A percentile compares a stretch with the other conserved stretches of the same genome.
Conservation (phyloP, 148 eudicot genomes). For the Fagopyrum homotropicum region DNA sequence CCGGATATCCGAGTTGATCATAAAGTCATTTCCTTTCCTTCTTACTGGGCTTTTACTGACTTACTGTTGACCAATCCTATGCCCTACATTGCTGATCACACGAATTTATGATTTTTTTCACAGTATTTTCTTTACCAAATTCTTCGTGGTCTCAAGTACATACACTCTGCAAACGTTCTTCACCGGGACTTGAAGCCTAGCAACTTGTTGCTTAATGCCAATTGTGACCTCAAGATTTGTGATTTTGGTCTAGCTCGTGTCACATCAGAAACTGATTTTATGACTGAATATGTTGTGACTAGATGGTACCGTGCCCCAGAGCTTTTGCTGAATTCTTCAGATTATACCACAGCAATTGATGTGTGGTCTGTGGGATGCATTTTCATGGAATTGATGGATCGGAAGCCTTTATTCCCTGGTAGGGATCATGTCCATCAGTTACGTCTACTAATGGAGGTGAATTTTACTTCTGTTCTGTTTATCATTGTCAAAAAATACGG, state of each 20-base stretch:
- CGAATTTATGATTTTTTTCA: slow-evolving; percentile 15
- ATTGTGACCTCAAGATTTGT: slow-evolving; percentile 93
- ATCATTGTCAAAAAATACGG: slow-evolving; percentile 1
- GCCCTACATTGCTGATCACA: neutral
- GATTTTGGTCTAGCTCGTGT: slow-evolving; percentile 98
- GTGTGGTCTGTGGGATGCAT: slow-evolving; percentile 98
- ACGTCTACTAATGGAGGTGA: slow-evolving; percentile 87
- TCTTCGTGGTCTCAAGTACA: slow-evolving; percentile 93
- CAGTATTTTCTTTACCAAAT: slow-evolving; percentile 99
- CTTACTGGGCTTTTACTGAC: neutral
- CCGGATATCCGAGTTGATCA: neutral
- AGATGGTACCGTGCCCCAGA: slow-evolving; percentile 99
- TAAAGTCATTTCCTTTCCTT: neutral
- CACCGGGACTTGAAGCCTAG: slow-evolving; percentile 97
- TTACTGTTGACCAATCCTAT: neutral
- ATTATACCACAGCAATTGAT: slow-evolving; percentile 91
- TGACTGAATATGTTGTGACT: slow-evolving; percentile 97
- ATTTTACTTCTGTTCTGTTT: neutral
- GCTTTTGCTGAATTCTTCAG: slow-evolving; percentile 83
- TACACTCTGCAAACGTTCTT: slow-evolving; percentile 95
- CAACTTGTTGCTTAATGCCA: slow-evolving; percentile 91
- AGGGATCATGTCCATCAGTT: slow-evolving; percentile 97
- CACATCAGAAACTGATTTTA: slow-evolving; percentile 84
- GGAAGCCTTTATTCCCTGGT: slow-evolving; percentile 94
- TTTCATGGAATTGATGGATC: slow-evolving; percentile 96